Base-by-base conservation (phyloP, 495 filamentous ascomycete species). In the Melanomma pulvis-pyrius region DNA sequence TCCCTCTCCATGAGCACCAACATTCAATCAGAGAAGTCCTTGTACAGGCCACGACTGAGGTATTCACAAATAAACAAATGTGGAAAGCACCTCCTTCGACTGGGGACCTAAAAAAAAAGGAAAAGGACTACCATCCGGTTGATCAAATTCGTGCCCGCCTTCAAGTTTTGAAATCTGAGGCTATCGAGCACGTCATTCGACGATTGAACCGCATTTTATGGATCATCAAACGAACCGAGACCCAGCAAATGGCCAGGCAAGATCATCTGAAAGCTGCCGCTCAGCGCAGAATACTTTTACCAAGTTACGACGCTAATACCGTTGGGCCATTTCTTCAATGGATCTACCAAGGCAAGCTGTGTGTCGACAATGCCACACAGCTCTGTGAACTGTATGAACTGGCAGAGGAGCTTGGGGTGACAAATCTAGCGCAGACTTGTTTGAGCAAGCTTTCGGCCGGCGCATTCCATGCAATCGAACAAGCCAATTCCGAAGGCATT, bases 311-410 rank as follows among this genome's bases (percentile, higher is more conserved):
- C 13, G 19, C 6, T 1, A 12, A 12, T 3, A 36, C 66, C 0
- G 47, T 69, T 3, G 44, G 32, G 30, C n/a, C 11, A n/a, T 12
- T 69, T 32, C 22, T 64, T 6, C 15, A 47, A 28, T 69, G 53
- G 52, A 0, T 69, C 13, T 63, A 61, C 28, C 24, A 6, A 11
- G 24, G 24, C 21, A 41, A 24, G 25, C 65, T 29, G n/a, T 30
- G 32, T 49, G 32, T 21, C 13, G 28, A 39, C 5, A 28, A 24
- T 19, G 66, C 55, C 7, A 6, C 22, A 1, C 44, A 54, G 0
- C 47, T 69, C 8, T 69, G 54, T 34, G 34, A 69, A n/a, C 15
- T 69, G 4, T 29, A 53, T 17, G 17, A 1, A 15, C 47, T 69
- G 5, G 60, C 66, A 1, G 21, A 48, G 4, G 17, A 15, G 9